Percentiles rank a stretch among this genome's conserved stretches.
Evolutionary conservation across 106 monocot species (phyloP).

Genomic region (Platanthera guangdongensis): DNA sequence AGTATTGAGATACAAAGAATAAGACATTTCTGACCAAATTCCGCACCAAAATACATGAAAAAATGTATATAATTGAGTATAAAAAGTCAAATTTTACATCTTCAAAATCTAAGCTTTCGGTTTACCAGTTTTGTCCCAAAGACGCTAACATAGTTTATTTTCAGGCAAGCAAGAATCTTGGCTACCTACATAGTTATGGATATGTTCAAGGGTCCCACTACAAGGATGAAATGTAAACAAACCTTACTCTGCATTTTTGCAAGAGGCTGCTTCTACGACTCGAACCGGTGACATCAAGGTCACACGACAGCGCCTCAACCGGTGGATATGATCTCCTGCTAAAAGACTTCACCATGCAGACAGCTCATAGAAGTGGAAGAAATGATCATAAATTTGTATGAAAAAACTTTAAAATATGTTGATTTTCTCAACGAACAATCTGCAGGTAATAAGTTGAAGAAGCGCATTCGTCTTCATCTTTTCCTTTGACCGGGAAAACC

Average conservation of each 20-base stretch:
- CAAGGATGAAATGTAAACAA: conserved; percentile 3
- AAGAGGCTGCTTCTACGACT: too few species aligned
- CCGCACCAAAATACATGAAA: neutral
- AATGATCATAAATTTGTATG: conserved; percentile 30
- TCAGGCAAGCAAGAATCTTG: neutral
- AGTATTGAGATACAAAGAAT: neutral
- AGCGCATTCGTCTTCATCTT: conserved; percentile 39
- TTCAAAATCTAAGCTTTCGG: neutral
- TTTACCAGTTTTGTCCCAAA: neutral
- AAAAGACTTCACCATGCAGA: conserved; percentile 40
- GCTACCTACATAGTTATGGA: conserved; percentile 7
- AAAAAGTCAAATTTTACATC: neutral
- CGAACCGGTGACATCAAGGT: too few species aligned
- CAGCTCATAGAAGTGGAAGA: conserved; percentile 23
- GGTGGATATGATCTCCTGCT: conserved; percentile 24
- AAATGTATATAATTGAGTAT: neutral
- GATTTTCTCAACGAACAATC: conserved; percentile 52
- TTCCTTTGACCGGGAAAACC: conserved; percentile 12
- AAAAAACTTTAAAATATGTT: conserved; percentile 27
- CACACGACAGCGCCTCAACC: too few species aligned
- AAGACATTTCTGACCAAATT: neutral
- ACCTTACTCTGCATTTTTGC: too few species aligned
- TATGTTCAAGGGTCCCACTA: conserved; percentile 9
- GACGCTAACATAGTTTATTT: neutral
- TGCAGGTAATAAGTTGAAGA: conserved; percentile 59